phyloP scores from a whole-genome alignment of 768 basidiomycete species.

The Tylopilus felleus region DNA sequence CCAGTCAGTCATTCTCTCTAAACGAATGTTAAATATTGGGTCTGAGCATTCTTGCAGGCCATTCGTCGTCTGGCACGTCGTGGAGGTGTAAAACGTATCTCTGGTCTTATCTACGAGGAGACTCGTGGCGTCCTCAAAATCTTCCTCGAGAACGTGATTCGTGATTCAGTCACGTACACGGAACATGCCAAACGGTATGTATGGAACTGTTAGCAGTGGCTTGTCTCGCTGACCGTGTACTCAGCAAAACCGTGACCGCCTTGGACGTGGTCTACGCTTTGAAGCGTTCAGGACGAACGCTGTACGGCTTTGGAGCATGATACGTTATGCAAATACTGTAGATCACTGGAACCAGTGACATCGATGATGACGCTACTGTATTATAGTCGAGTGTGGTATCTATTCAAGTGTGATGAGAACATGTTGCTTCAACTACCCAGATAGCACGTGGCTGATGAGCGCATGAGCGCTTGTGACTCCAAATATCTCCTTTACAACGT shows the following conservation, averaged over 20 bases:
- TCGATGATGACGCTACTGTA: background rate
- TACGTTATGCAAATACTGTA: background rate
- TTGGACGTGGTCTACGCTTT: constrained; percentile 74
- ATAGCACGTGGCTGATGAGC: background rate
- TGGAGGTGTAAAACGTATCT: background rate
- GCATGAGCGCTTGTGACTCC: no score
- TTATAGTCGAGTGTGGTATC: background rate
- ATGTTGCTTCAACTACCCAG: no score
- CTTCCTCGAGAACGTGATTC: background rate
- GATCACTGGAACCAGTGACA: background rate
- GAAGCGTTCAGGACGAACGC: constrained; percentile 69
- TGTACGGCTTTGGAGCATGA: constrained; percentile 77
- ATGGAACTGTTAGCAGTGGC: background rate
- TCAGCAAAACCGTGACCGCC: constrained; percentile 73
- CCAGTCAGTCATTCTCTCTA: background rate
- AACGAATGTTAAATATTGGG: background rate
- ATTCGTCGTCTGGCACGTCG: background rate
- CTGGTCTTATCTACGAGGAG: background rate
- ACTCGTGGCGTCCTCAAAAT: background rate
- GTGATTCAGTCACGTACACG: background rate
- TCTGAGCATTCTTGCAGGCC: background rate
- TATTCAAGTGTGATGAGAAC: background rate
- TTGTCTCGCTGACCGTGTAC: constrained; percentile 1
- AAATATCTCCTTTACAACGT: no score
- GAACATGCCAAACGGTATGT: constrained; percentile 73